Evolutionary conservation across 306 rosid genomes (phyloP), one percentile per base, ranked within the genome.

Genomic region (Trichosanthes truncata): DNA sequence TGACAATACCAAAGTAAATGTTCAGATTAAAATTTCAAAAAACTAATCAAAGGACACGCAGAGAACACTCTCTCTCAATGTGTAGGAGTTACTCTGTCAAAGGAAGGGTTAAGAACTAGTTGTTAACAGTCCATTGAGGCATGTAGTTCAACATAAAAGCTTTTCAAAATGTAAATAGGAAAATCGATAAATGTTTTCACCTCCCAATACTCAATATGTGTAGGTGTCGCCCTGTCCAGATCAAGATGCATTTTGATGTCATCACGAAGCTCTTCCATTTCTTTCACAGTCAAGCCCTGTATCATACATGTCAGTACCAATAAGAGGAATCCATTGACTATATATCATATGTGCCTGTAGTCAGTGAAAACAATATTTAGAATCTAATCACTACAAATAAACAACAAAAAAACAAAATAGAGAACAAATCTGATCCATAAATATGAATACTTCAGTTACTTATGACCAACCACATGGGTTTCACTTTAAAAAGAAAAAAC

Each of bases 201-300:
- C 99, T 96, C 97, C 98, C 98, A 96, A 81, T 87, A 96, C 84
- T 90, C 92, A 48, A 89, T 91, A 82, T 96, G 99, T 25, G 97
- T 93, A 55, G 91, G 93, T 6, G 99, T 96, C 43, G 89, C 88
- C 87, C 98, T 89, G 83, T 96, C 99, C 89, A 96, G 86, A 83
- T 90, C 99, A 82, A 96, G 91, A 91, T 96, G 98, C 99, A 96
- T 93, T 89, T 96, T 96, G 79, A 93, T 93, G 85, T 96, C 99
- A 49, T 96, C 99, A 48, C 92, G 96, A 63, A 96, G 98, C 86
- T 93, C 97, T 40, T 87, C 93, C 96, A 91, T 96, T 83, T 96
- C 98, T 83, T 93, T 91, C 49, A 88, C 99, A 25, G 97, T 93
- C 91, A 96, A 88, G 61, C 99, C 99, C 99, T 93, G 91, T 80